A percentile compares a stretch with the other conserved stretches of the same genome.
Conservation (phyloP, 2,329 filamentous ascomycete species). For the Sphaerulina musiva region DNA sequence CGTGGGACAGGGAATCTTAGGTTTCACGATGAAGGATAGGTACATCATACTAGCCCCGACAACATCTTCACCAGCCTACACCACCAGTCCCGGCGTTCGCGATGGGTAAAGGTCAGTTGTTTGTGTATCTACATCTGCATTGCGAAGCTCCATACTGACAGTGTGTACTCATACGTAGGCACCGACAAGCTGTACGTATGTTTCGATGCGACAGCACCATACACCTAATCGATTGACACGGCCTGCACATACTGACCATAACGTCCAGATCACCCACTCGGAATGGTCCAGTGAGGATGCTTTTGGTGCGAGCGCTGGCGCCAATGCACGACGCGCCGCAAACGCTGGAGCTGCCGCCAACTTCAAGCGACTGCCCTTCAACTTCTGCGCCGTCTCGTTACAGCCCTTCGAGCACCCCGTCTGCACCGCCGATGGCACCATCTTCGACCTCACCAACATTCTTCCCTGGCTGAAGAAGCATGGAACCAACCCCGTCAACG, state of each 20-base stretch:
- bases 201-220: slow-evolving; percentile 17
- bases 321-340: slow-evolving; percentile 53
- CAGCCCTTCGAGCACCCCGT: slow-evolving; percentile 94
- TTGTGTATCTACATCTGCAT: background rate
- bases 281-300: slow-evolving; percentile 93
- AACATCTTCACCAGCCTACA: background rate
- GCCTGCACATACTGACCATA: slow-evolving; percentile 3
- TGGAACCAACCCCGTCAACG: slow-evolving; percentile 83
- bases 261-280: slow-evolving; percentile 75
- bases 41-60: background rate
- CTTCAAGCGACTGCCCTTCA: slow-evolving; percentile 90
- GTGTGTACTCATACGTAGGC: slow-evolving; percentile 18
- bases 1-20: too few species aligned
- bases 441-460: slow-evolving; percentile 94
- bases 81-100: background rate
- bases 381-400: slow-evolving; percentile 92
- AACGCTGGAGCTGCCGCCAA: slow-evolving; percentile 50
- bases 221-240: background rate
- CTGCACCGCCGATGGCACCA: slow-evolving; percentile 77
- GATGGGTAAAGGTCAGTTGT: slow-evolving; percentile 21
- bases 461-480: slow-evolving; percentile 90
- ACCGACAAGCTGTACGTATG: slow-evolving; percentile 39
- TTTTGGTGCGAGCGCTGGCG: slow-evolving; percentile 72
- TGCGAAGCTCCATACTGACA: slow-evolving; percentile 11
- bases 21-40: too few species aligned